phyloP scores from a whole-genome alignment of 805 yeast species.

The Ogataea dorogensis region DNA sequence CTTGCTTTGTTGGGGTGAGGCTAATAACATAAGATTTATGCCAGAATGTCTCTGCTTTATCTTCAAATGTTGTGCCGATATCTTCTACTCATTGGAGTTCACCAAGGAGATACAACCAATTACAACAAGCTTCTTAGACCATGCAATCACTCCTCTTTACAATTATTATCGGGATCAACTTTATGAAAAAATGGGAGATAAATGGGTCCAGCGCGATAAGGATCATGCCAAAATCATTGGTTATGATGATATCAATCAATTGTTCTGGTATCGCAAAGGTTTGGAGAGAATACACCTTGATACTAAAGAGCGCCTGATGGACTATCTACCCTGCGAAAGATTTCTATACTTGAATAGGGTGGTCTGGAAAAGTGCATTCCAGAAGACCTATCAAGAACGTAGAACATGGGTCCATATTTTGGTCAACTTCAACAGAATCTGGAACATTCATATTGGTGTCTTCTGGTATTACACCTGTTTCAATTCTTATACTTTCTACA shows the following conservation, averaged over 20 bases:
- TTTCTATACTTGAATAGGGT: slow-evolving; percentile 53
- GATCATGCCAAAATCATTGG: slow-evolving; percentile 76
- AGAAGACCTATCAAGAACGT: slow-evolving; percentile 71
- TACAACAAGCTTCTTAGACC: slow-evolving; percentile 53
- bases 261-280: slow-evolving; percentile 80
- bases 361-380: slow-evolving; percentile 65
- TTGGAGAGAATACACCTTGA: slow-evolving; percentile 52
- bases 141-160: slow-evolving; percentile 73
- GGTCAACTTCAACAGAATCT: slow-evolving; percentile 72
- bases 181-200: slow-evolving; percentile 44
- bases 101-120: slow-evolving; percentile 32
- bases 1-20: slow-evolving; percentile 85
- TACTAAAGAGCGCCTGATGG: slow-evolving; percentile 48
- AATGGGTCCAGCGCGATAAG: slow-evolving; percentile 46
- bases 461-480: slow-evolving; percentile 77
- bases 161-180: slow-evolving; percentile 55
- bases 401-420: slow-evolving; percentile 76
- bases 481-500: slow-evolving; percentile 68
- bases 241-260: slow-evolving; percentile 86
- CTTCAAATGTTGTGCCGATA: slow-evolving; percentile 76
- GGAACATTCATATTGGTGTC: slow-evolving; percentile 71
- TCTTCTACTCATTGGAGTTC: slow-evolving; percentile 50
- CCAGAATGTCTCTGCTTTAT: slow-evolving; percentile 88
- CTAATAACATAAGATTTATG: slow-evolving; percentile 80
- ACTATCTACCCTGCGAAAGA: slow-evolving; percentile 53